Base-by-base conservation (phyloP, 2,329 filamentous ascomycete genomes). In the Penicillium nordicum region DNA sequence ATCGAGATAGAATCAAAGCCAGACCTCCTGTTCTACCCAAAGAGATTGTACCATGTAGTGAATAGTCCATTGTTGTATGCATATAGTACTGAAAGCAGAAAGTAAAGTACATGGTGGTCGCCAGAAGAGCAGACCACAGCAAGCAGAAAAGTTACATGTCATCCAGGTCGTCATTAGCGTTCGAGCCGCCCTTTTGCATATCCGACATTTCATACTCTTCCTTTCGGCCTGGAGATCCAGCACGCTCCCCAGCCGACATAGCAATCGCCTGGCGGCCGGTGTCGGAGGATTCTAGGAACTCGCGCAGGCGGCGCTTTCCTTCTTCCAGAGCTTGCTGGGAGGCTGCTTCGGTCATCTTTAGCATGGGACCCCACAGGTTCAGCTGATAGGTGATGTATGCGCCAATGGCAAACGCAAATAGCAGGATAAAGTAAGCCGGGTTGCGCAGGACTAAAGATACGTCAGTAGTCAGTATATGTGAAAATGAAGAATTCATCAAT, bases 331-430 rank as follows among this genome's bases (percentile, higher is more conserved):
- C 94, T 76, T 99, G 94, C 60, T 83, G 82, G 46, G 86, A 88
- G 4, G 94, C 94, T 14, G 94, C 94, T 66, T 94, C 94, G 63
- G 86, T 84, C 90, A 99, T 97, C 70, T 95, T 92, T 65, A 95
- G 80, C 81, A 99, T 97, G 0, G 94, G 94, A 0, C 94, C 94
- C 78, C 96, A 92, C 16, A 99, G 85, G 72, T 97, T 97, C 64
- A 99, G 87, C 34, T 87, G 92, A 76, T 94, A 97, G 4, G 92
- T 94, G 29, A 97, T 81, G 68, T 97, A 99, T 4, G 88, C 89
- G 54, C 84, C 92, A 51, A 88, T 84, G 11, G 81, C 87, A 41
- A 88, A 76, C 50, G 97, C 75, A 67, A 96, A 85, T 57, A 97
- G 80, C 68, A 97, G 85, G 69, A 99, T 79, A 78, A 97, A 97